These are phyloP conservation scores for Aspergillus spinulosporus DNA, from an alignment of 2,329 filamentous ascomycete genomes.

Conservation along the genomic window DNA sequence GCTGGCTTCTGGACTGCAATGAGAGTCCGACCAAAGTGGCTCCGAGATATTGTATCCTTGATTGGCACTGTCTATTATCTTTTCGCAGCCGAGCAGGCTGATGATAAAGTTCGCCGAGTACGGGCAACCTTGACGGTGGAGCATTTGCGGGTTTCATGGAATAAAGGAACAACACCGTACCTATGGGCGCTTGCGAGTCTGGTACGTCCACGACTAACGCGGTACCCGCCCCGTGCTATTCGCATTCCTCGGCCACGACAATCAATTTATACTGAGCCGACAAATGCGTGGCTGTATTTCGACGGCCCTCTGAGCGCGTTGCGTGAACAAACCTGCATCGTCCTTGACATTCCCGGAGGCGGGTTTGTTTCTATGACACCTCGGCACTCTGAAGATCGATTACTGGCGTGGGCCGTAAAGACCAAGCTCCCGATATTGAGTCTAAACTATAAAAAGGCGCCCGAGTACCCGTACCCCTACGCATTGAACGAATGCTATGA, in stretches of 20 bases:
- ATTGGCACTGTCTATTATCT: slow-evolving; percentile 89
- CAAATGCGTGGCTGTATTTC: slow-evolving; percentile 89
- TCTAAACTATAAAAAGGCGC: slow-evolving; percentile 85
- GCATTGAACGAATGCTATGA: slow-evolving; percentile 86
- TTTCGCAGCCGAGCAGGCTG: slow-evolving; percentile 86
- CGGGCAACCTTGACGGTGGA: slow-evolving; percentile 84
- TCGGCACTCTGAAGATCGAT: slow-evolving; percentile 89
- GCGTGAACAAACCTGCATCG: slow-evolving; percentile 71
- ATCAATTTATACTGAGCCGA: slow-evolving; percentile 80
- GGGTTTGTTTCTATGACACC: slow-evolving; percentile 97
- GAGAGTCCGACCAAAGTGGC: slow-evolving; percentile 77
- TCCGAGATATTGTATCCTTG: slow-evolving; percentile 79
- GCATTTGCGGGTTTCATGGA: slow-evolving; percentile 90
- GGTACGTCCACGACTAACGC: slow-evolving; percentile 74
- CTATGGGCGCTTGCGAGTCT: slow-evolving; percentile 70
- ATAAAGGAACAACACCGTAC: slow-evolving; percentile 89
- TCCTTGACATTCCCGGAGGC: slow-evolving; percentile 89
- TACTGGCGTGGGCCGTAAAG: slow-evolving; percentile 87
- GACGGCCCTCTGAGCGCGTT: slow-evolving; percentile 81
- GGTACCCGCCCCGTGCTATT: slow-evolving; percentile 77
- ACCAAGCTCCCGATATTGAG: slow-evolving; percentile 86
- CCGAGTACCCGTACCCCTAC: slow-evolving; percentile 81
- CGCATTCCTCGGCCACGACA: slow-evolving; percentile 77
- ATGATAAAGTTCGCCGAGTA: slow-evolving; percentile 94
- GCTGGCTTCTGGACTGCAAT: slow-evolving; percentile 99